Evolutionary conservation across 164 flowering plant genomes (phyloP).

Genomic region (Macadamia tetraphylla): DNA sequence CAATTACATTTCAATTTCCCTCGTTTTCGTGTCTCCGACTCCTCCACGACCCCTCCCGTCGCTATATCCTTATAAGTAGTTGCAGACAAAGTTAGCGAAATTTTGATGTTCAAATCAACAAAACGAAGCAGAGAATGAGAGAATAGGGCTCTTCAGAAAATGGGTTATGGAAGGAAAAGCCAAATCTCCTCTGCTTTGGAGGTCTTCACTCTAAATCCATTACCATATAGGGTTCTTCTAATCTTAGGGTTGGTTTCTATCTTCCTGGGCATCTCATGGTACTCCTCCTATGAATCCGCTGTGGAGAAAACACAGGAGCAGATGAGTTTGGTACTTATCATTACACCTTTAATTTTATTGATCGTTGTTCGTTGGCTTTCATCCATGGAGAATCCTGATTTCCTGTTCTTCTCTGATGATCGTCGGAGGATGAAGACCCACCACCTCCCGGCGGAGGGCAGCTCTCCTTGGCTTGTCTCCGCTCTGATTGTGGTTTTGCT

Average conservation of each 20-base stretch:
- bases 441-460: conserved; percentile 35
- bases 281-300: conserved; percentile 30
- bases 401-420: conserved; percentile 33
- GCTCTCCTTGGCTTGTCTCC: conserved; percentile 70
- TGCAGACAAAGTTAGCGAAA: no score
- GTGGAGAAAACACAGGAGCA: conserved; percentile 46
- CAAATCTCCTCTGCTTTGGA: conserved; percentile 36
- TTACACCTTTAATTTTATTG: conserved; percentile 44
- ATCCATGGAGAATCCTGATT: conserved; percentile 31
- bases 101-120: no score
- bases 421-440: conserved; percentile 26
- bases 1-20: no score
- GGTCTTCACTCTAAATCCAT: conserved; percentile 50
- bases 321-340: conserved; percentile 47
- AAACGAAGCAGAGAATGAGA: no score
- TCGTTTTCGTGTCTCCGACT: no score
- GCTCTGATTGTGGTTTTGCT: conserved; percentile 59
- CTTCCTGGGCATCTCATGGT: conserved; percentile 58
- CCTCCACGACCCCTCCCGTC: no score
- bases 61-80: no score
- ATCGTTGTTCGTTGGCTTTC: conserved; percentile 55
- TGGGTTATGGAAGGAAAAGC: conserved; percentile 30
- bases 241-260: conserved; percentile 45
- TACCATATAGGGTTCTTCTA: conserved; percentile 77
- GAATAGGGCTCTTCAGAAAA: background rate